Conservation (phyloP, 208 protist genomes). For the Wallacemonas sp. region DNA sequence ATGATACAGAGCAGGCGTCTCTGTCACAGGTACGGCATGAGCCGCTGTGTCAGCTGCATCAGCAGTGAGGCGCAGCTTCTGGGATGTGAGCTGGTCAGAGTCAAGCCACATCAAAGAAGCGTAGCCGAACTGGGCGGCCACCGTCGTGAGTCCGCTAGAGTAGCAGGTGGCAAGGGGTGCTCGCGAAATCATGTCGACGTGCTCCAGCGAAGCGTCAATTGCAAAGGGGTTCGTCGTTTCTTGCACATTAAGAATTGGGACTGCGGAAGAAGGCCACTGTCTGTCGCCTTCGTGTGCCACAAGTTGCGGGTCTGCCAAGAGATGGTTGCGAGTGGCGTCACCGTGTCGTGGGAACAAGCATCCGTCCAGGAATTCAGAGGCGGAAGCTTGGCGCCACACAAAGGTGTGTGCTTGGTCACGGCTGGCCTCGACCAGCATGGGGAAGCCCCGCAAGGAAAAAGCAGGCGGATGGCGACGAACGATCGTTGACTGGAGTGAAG, state of each 20-base stretch:
- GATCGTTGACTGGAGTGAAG: slow-evolving; percentile 2
- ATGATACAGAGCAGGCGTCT: slow-evolving; percentile 45
- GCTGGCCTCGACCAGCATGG: slow-evolving; percentile 8
- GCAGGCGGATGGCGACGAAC: slow-evolving; percentile 17
- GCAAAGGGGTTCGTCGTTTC: slow-evolving; percentile 82
- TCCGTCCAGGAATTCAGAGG: slow-evolving; percentile 37
- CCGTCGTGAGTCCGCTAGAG: slow-evolving; percentile 65
- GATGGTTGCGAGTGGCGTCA: neutral
- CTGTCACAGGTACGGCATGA: slow-evolving; percentile 33
- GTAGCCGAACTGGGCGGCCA: slow-evolving; percentile 73
- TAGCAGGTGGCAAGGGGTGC: slow-evolving; percentile 21
- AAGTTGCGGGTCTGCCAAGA: slow-evolving; percentile 7
- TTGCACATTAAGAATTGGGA: slow-evolving; percentile 65
- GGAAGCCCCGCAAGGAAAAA: neutral
- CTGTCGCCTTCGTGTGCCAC: neutral
- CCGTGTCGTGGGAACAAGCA: slow-evolving; percentile 11
- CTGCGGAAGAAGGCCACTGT: slow-evolving; percentile 2
- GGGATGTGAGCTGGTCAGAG: neutral
- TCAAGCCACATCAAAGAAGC: slow-evolving; percentile 68
- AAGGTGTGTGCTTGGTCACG: neutral
- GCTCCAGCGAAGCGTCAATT: slow-evolving; percentile 47
- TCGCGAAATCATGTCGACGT: slow-evolving; percentile 37
- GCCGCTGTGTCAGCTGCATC: slow-evolving; percentile 11
- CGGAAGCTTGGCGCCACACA: slow-evolving; percentile 24
- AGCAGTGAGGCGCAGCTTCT: neutral